These are phyloP conservation scores for Trametes versicolor DNA, from an alignment of 1,284 basidiomycete species.

Conservation along the genomic window DNA sequence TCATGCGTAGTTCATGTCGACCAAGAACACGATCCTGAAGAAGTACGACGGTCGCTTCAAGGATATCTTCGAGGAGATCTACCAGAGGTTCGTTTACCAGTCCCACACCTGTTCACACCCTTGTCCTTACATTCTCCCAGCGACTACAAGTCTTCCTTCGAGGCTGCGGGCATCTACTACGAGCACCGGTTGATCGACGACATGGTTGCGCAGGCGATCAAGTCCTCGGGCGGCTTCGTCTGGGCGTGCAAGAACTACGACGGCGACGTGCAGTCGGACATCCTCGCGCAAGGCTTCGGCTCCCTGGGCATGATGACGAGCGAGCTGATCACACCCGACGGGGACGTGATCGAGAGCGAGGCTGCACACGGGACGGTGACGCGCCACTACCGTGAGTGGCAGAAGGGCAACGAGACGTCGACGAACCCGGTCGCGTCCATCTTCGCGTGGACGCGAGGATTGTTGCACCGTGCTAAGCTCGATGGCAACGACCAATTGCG, in stretches of 20 bases:
- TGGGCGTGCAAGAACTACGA: constrained; percentile 99
- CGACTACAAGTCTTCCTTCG: constrained; percentile 87
- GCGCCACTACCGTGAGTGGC: constrained; percentile 96
- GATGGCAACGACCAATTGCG: constrained; percentile 85
- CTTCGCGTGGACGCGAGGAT: constrained; percentile 98
- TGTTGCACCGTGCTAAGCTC: constrained; percentile 93
- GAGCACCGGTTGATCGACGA: constrained; percentile 95
- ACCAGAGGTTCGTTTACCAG: constrained; percentile 59
- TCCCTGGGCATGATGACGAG: constrained; percentile 98
- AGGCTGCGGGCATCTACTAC: constrained; percentile 90
- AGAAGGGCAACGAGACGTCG: constrained; percentile 95
- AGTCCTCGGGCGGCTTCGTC: constrained; percentile 95
- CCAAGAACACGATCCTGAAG: constrained; percentile 97
- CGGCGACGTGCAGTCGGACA: constrained; percentile 93
- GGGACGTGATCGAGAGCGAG: constrained; percentile 90
- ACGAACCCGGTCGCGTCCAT: constrained; percentile 99
- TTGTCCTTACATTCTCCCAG: constrained; percentile 43
- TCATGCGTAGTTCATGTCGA: constrained; percentile 86
- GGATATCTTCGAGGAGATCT: constrained; percentile 98
- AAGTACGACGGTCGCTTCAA: constrained; percentile 99
- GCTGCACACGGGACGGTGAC: constrained; percentile 96
- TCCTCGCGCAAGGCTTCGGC: constrained; percentile 95
- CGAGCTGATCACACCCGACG: constrained; percentile 96
- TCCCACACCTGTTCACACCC: neutral
- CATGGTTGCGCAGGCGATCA: constrained; percentile 98